Conservation (phyloP, 306 rosid species). For the Malus sieversii region DNA sequence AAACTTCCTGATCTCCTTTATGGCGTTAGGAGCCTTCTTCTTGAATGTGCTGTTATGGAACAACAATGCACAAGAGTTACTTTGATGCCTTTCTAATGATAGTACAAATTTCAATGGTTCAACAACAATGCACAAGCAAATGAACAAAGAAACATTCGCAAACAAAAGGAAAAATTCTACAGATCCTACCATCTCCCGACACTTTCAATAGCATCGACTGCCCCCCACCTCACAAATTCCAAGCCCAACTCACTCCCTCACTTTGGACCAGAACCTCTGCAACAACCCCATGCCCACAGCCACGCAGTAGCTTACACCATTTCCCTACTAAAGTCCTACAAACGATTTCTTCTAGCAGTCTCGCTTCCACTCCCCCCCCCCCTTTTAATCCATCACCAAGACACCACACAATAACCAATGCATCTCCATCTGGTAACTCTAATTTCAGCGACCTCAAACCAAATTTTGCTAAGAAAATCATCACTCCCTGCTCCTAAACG, state of each 20-base stretch:
- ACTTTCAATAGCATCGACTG: not conserved
- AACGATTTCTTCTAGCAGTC: not conserved
- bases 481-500: not conserved
- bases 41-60: constrained; percentile 64
- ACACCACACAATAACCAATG: not conserved
- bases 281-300: not conserved
- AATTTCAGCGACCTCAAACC: not conserved
- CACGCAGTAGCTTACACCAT: not conserved
- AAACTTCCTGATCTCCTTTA: constrained; percentile 90
- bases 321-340: not conserved
- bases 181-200: not conserved
- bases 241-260: not conserved
- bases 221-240: not conserved
- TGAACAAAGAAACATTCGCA: not conserved
- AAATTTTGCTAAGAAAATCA: not conserved
- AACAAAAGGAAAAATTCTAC: not conserved
- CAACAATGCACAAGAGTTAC: not conserved
- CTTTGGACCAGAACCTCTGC: not conserved
- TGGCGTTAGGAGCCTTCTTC: constrained; percentile 95
- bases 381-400: not conserved
- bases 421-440: not conserved
- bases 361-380: not conserved
- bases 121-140: not conserved
- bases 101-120: not conserved
- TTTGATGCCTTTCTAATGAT: not conserved